Base-by-base conservation (phyloP, 129 eudicot genomes). In the Tagetes erecta region DNA sequence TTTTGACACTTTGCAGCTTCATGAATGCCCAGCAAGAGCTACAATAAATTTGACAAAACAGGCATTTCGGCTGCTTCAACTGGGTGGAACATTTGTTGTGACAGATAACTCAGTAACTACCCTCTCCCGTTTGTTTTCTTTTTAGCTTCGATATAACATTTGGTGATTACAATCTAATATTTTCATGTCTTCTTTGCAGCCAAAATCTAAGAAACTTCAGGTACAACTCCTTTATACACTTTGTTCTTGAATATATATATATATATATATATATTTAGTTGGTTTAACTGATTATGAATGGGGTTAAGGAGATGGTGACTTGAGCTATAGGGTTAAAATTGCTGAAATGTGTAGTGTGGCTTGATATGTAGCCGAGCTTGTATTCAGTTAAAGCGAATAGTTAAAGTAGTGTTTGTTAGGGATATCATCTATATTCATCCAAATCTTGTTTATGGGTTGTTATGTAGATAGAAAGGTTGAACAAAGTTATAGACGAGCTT, bases 171-270 rank as follows among this genome's bases (percentile, higher is more conserved):
- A 46, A 46, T 1, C 40, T 82, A 68, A 59, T 76, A 68, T 74
- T 69, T 27, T 51, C 42, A 31, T 27, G 42, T 74, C 49, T 42
- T 36, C 40, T 78, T 52, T 87, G 87, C 93, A 94, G 99, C 99
- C 99, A 27, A 94, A 94, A 80, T 94, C 99, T 40, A 94, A 91
- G 94, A 91, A 66, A 62, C 97, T 95, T 76, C 99, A 95, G 99
- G 99, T 91, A 86, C 62, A 39, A 9, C 49, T 36, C 63, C 53
- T 71, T 74, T 53, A 8, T 1, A 30, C 27, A 20, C 72, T n/a
- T 53, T 68, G 70, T 10, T 78, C 57, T 8, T 77, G 13, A 35
- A 51, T 39, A 20, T 40, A 33, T 46, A 42, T 12, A 10, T 46
- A n/a, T n/a, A n/a, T n/a, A 51, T 39, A 20, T 40, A 34, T 46